Evolutionary conservation across 2,329 filamentous ascomycete species (phyloP), one percentile per base, ranked within the genome.

Genomic region (Nannizziopsis arthrosporioides): DNA sequence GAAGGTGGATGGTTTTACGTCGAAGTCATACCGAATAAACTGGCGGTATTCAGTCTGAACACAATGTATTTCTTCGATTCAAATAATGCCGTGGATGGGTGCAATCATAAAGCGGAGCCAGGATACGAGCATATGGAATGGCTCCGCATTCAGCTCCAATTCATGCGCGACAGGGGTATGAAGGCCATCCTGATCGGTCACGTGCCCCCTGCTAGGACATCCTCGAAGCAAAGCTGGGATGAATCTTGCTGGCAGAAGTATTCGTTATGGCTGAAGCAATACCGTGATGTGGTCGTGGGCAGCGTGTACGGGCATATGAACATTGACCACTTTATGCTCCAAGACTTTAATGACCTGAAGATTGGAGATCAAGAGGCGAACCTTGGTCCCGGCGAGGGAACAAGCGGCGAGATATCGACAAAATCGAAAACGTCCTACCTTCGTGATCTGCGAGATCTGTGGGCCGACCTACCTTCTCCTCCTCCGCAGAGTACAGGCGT

Each of bases 181-280:
- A 96, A 96, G 68, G 92, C 84, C 11, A 94, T 98, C 45, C 68
- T 98, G 46, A 93, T 85, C 57, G 90, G 92, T 1, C 92, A 98
- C 65, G 88, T 98, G 3, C 89, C 92, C 1, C 92, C 92, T 0
- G 90, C 89, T 1, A 76, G 89, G 52, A 92, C 89, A 1, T 75
- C 80, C 32, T 83, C 80, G 67, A 96, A 96, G 72, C 77, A 80
- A 59, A 81, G 80, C 53, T 98, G 92, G 92, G 88, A 95, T 56
- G 90, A 96, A 71, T 88, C 85, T 0, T 98, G 92, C 68, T 98
- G 90, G 89, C 90, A 95, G 63, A 95, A 94, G 63, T 98, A 94
- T 66, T 84, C 87, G 0, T 70, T 96, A 3, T 96, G 89, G 87
- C 70, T 90, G 59, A 77, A 80, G 56, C 87, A 93, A 63, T 98